A percentile compares a stretch with the other conserved stretches of the same genome.
phyloP scores from a whole-genome alignment of 2,329 filamentous ascomycete species.

The Corynespora cassiicola region DNA sequence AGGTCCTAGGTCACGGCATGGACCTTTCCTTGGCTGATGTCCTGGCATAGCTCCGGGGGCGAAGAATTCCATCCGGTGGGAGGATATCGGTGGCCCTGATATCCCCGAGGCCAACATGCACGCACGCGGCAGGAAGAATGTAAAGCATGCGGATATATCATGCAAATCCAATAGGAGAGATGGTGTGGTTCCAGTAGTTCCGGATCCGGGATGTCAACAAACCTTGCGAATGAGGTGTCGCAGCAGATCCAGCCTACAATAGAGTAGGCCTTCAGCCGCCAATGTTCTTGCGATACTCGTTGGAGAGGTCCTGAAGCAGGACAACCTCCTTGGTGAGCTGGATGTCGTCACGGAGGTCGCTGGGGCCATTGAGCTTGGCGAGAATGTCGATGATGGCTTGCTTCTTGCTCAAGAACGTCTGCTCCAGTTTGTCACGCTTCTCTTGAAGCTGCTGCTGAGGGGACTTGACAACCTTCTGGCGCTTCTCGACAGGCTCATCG shows the following conservation, averaged over 20 bases:
- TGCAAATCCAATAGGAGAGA: slow-evolving; percentile 20
- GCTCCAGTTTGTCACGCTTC: slow-evolving; percentile 34
- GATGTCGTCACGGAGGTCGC: slow-evolving; percentile 40
- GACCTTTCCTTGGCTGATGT: slow-evolving; percentile 25
- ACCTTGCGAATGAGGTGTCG: slow-evolving; percentile 30
- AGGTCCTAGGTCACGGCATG: slow-evolving; percentile 30
- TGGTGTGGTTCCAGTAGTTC: slow-evolving; percentile 19
- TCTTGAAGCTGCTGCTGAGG: slow-evolving; percentile 43
- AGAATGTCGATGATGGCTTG: slow-evolving; percentile 42
- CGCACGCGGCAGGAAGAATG: slow-evolving; percentile 29
- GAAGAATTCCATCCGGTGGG: slow-evolving; percentile 30
- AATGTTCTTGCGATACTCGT: slow-evolving; percentile 32
- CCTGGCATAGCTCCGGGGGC: slow-evolving; percentile 19
- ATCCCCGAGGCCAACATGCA: too few species aligned
- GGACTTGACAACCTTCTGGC: slow-evolving; percentile 38
- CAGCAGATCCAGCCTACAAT: slow-evolving; percentile 24
- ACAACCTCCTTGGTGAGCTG: slow-evolving; percentile 43
- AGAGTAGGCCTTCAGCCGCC: slow-evolving; percentile 35
- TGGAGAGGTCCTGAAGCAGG: slow-evolving; percentile 41
- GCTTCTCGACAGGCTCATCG: slow-evolving; percentile 41
- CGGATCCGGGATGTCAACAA: slow-evolving; percentile 30
- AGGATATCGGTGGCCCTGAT: slow-evolving; percentile 27
- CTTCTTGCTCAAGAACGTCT: slow-evolving; percentile 42
- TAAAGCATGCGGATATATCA: slow-evolving; percentile 26
- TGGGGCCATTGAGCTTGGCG: slow-evolving; percentile 37